Base-by-base conservation (phyloP, 2,329 filamentous ascomycete species). In the Chaetomiaceae sp. region DNA sequence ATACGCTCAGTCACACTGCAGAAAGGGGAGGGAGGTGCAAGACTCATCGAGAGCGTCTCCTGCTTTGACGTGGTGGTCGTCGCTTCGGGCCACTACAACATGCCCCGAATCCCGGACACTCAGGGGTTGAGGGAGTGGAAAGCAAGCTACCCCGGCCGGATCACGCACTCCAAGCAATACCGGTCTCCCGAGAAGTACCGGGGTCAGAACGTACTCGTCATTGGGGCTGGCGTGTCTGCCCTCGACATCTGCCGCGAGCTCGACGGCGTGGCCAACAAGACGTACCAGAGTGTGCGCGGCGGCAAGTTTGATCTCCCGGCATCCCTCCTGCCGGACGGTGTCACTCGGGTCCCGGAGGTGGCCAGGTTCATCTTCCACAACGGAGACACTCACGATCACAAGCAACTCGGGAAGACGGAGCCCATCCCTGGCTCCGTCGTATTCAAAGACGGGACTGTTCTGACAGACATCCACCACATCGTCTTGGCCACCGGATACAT, bases 161-260 rank as follows among this genome's bases (percentile, higher is more conserved):
- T 89, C 19, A 75, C 75, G 3, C 86, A 89, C 63, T 89, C 88
- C 0, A 92, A 91, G 65, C 80, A 80, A 57, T 94, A 89, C 62
- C 79, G 88, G 8, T 77, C 71, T 0, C 80, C 88, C 0, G 75
- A 82, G 15, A 65, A 50, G 17, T 61, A 60, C 47, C 37, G 25
- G 3, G 51, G 33, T 15, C 47, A 84, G 53, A 75, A 68, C 0
- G 59, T 78, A 0, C 77, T 83, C 36, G 66, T 79, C 17, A 72
- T 79, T 6, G 83, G 83, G 43, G 81, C 77, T n/a, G 66, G 72
- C 1, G 69, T 72, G 1, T 77, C 73, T 0, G 70, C 72, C 1
- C 61, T 71, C 2, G 69, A 77, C 36, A 74, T 78, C 3, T 69
- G 69, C 3, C 66, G 69, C 2, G 72, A 78, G 50, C 66, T 72